Evolutionary conservation across 2,329 filamentous ascomycete genomes (phyloP).

Genomic region (Beauveria bassiana): DNA sequence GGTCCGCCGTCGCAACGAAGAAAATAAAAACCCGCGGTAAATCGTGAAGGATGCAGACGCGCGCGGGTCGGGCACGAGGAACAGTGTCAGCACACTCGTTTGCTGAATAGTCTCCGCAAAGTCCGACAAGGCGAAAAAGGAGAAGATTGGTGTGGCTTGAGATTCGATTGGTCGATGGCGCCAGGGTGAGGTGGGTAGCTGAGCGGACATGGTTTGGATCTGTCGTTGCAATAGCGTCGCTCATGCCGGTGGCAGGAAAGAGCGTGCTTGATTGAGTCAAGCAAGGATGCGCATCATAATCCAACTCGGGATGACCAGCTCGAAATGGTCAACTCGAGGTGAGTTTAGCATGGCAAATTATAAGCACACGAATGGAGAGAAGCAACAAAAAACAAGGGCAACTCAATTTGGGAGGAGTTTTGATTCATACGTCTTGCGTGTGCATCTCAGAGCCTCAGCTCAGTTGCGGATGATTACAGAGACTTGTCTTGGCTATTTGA

Average conservation of each 20-base stretch:
- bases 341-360: too few relatives aligned
- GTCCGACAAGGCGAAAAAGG: not conserved
- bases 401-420: too few relatives aligned
- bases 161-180: not conserved
- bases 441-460: too few relatives aligned
- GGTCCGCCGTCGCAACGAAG: constrained; percentile 5
- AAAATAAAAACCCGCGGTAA: constrained; percentile 3
- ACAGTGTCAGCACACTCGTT: constrained; percentile 2
- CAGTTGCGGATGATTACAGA: not conserved
- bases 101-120: constrained; percentile 1
- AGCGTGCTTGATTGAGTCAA: not conserved
- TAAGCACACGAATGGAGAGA: too few relatives aligned
- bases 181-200: not conserved
- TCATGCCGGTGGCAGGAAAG: not conserved
- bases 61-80: constrained; percentile 1
- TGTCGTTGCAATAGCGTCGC: not conserved
- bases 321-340: too few relatives aligned
- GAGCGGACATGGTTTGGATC: not conserved
- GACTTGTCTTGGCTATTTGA: not conserved
- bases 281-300: not conserved
- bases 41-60: constrained; percentile 2
- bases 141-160: not conserved
- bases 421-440: too few relatives aligned
- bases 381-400: too few relatives aligned
- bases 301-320: too few relatives aligned